phyloP scores from a whole-genome alignment of 2,329 filamentous ascomycete genomes.

The Septoria linicola region DNA sequence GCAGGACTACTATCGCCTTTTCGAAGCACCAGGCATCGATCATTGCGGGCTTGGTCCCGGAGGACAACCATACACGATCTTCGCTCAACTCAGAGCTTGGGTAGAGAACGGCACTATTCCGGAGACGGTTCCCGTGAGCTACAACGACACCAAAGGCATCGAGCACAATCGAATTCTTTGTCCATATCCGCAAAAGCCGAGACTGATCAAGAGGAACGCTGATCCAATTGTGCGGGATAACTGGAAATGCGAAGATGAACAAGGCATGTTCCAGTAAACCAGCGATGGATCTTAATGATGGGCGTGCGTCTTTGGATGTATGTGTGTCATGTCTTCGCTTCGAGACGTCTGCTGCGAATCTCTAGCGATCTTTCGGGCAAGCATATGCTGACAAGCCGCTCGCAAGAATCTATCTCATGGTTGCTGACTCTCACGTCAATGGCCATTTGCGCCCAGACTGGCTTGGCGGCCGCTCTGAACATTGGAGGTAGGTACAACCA shows the following conservation, averaged over 20 bases:
- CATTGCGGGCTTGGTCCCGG: slow-evolving; percentile 39
- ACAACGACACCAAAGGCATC: background rate
- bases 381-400: too few species aligned
- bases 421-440: too few species aligned
- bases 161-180: background rate
- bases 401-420: too few species aligned
- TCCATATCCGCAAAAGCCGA: background rate
- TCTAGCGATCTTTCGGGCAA: too few species aligned
- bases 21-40: slow-evolving; percentile 39
- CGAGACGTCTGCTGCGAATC: too few species aligned
- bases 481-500: too few species aligned
- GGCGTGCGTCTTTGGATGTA: too few species aligned
- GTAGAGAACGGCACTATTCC: slow-evolving; percentile 34
- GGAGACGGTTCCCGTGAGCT: slow-evolving; percentile 7
- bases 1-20: slow-evolving; percentile 40
- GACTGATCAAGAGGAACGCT: background rate
- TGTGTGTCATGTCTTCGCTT: too few species aligned
- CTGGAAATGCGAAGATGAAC: background rate
- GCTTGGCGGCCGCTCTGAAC: too few species aligned
- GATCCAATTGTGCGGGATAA: background rate
- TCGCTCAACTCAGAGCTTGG: slow-evolving; percentile 28
- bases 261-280: too few species aligned
- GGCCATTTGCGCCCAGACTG: too few species aligned
- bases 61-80: slow-evolving; percentile 21
- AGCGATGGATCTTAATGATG: too few species aligned